Evolutionary conservation across 2,329 filamentous ascomycete genomes (phyloP).

Genomic region (Tolypocladium inflatum): DNA sequence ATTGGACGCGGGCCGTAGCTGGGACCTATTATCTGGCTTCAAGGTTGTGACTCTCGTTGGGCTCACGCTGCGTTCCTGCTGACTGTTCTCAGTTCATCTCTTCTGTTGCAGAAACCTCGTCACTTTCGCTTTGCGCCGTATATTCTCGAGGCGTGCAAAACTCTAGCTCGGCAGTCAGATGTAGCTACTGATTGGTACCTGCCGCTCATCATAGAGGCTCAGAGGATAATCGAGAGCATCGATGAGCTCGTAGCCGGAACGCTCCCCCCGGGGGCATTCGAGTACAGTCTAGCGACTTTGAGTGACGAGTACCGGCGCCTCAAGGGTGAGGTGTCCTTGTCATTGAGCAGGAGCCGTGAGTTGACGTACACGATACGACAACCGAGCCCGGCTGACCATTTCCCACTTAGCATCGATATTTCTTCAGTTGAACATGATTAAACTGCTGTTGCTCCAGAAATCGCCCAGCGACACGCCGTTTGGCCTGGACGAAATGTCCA

Average conservation of each 20-base stretch:
- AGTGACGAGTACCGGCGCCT: background rate
- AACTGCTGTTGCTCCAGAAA: background rate
- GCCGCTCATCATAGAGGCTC: background rate
- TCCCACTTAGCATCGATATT: background rate
- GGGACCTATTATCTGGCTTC: background rate
- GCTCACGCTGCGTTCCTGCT: background rate
- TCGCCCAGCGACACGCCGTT: background rate
- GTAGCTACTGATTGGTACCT: background rate
- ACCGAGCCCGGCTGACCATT: background rate
- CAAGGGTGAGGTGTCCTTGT: background rate
- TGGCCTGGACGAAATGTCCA: background rate
- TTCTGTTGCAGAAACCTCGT: background rate
- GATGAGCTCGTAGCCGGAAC: background rate
- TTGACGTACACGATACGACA: background rate
- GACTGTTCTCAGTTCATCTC: background rate
- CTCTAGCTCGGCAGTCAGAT: background rate
- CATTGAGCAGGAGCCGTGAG: background rate
- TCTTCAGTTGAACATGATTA: background rate
- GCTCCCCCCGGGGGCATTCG: background rate
- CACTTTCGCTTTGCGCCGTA: background rate
- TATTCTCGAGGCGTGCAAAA: background rate
- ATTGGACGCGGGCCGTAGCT: background rate
- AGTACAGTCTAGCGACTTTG: background rate
- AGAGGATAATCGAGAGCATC: background rate
- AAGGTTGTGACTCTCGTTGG: background rate